Percentiles rank a stretch among this genome's conserved stretches.
phyloP scores from a whole-genome alignment of 129 eudicot genomes.

The Cynara cardunculus region DNA sequence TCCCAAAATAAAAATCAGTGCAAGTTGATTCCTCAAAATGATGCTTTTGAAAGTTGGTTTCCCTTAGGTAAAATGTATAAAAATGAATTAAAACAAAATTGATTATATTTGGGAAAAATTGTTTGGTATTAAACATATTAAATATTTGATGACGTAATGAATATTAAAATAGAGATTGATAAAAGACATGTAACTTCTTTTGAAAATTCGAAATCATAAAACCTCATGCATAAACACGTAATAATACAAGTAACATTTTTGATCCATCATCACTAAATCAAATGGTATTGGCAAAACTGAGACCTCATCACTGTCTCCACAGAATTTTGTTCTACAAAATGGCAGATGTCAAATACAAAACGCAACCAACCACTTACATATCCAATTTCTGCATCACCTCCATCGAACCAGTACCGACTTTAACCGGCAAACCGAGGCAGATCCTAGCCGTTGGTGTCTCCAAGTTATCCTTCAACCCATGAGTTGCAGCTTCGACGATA shows the following conservation, averaged over 20 bases:
- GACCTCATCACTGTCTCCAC: not conserved
- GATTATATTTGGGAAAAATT: too few species aligned
- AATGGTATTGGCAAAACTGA: slow-evolving; percentile 24
- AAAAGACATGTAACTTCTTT: too few species aligned
- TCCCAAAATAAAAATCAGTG: too few species aligned
- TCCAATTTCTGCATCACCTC: slow-evolving; percentile 78
- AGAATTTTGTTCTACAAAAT: not conserved
- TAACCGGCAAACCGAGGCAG: slow-evolving; percentile 81
- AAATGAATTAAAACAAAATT: too few species aligned
- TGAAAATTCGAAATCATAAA: too few species aligned
- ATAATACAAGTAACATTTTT: not conserved
- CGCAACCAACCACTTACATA: slow-evolving; percentile 5
- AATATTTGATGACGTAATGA: not conserved
- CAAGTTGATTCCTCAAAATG: too few species aligned
- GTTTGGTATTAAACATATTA: not conserved
- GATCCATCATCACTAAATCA: not conserved
- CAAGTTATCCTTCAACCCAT: slow-evolving; percentile 51
- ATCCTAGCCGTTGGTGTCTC: slow-evolving; percentile 92
- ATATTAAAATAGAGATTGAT: not conserved
- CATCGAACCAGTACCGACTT: slow-evolving; percentile 83
- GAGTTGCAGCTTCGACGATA: slow-evolving; percentile 76
- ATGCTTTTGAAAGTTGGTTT: too few species aligned
- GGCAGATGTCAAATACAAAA: slow-evolving; percentile 2
- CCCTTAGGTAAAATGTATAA: too few species aligned
- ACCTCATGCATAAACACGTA: not conserved